Evolutionary conservation across 208 protist species (phyloP).

Genomic region (Trypanosoma scelopori): DNA sequence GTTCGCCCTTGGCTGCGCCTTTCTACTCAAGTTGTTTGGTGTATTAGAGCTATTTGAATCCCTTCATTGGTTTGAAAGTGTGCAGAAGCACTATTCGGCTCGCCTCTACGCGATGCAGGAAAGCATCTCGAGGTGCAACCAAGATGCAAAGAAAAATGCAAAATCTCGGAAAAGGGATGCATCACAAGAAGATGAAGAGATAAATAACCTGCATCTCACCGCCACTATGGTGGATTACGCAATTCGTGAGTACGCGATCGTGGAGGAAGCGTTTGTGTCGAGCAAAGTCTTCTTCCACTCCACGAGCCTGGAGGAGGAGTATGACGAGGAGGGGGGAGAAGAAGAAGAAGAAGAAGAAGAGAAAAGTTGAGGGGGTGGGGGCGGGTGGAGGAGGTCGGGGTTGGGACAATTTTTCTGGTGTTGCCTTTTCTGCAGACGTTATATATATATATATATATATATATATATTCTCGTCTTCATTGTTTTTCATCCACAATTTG

Average conservation of each 20-base stretch:
- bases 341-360: slow-evolving; percentile 19
- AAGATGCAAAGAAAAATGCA: slow-evolving; percentile 17
- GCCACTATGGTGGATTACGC: slow-evolving; percentile 51
- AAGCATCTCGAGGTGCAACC: slow-evolving; percentile 31
- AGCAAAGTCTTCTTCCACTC: slow-evolving; percentile 64
- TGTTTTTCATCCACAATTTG: slow-evolving; percentile 17
- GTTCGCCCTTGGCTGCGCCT: slow-evolving; percentile 95
- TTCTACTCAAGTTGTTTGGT: slow-evolving; percentile 95
- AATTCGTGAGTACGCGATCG: slow-evolving; percentile 49
- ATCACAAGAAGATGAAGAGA: slow-evolving; percentile 32
- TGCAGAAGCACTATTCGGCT: slow-evolving; percentile 36
- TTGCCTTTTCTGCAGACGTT: not conserved
- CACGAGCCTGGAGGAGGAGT: slow-evolving; percentile 5
- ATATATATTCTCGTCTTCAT: slow-evolving; percentile 3
- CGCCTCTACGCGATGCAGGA: slow-evolving; percentile 29
- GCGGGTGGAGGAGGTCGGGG: too few species aligned
- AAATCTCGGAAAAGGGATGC: slow-evolving; percentile 2
- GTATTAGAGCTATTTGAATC: slow-evolving; percentile 91
- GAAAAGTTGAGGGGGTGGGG: too few species aligned
- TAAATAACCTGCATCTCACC: slow-evolving; percentile 70
- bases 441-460: not conserved
- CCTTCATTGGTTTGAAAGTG: slow-evolving; percentile 95
- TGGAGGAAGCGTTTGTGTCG: slow-evolving; percentile 74
- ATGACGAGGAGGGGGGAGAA: slow-evolving; percentile 24
- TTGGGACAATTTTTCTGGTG: not conserved